These are phyloP conservation scores for Vinca minor DNA, from an alignment of 257 asterid genomes.

Conservation along the genomic window DNA sequence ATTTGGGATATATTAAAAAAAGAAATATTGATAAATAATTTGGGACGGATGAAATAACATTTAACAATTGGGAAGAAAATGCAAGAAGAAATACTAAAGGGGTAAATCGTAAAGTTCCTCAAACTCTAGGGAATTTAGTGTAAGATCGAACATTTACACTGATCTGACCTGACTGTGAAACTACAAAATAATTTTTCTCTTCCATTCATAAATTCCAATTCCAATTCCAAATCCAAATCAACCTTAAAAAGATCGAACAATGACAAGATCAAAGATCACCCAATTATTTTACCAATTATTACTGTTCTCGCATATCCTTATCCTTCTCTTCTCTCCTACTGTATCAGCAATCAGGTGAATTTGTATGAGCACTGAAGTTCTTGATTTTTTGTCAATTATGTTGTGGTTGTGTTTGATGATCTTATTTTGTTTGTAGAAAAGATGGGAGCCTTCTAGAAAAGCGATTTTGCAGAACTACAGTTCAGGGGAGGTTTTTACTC, in stretches of 20 bases:
- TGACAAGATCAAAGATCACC: background rate
- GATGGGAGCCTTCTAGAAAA: conserved; percentile 47
- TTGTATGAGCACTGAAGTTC: background rate
- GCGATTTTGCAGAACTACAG: conserved; percentile 61
- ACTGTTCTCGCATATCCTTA: conserved; percentile 11
- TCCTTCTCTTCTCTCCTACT: conserved; percentile 28
- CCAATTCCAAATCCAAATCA: too few relatives aligned
- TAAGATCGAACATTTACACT: too few relatives aligned
- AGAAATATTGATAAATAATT: too few relatives aligned
- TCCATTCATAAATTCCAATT: background rate
- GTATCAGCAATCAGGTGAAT: conserved; percentile 48
- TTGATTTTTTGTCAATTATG: background rate
- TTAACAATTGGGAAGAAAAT: too few relatives aligned
- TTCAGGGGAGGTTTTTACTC: conserved; percentile 74
- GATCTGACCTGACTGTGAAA: too few relatives aligned
- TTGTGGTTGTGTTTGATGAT: conserved; percentile 1
- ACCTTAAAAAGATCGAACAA: background rate
- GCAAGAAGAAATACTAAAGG: too few relatives aligned
- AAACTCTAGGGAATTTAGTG: too few relatives aligned
- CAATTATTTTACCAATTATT: background rate
- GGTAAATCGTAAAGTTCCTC: too few relatives aligned
- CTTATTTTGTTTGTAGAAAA: conserved; percentile 33
- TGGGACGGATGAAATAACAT: too few relatives aligned
- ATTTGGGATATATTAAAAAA: too few relatives aligned
- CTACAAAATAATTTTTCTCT: background rate